These are phyloP conservation scores for Reticulascus tulasneorum DNA, from an alignment of 2,329 filamentous ascomycete species.

Conservation along the genomic window DNA sequence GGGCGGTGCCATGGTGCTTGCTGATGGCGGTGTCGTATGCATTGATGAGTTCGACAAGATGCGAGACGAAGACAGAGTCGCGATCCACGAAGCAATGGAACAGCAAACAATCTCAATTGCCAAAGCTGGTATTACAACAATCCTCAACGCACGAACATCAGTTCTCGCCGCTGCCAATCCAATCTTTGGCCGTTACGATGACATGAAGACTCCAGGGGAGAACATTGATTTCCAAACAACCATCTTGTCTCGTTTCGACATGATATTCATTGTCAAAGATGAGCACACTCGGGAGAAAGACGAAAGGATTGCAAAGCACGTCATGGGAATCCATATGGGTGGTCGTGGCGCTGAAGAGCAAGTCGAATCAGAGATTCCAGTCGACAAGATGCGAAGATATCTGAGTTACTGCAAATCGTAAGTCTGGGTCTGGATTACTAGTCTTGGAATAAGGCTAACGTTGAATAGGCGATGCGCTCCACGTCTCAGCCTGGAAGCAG, in stretches of 20 bases:
- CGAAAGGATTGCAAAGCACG: slow-evolving; percentile 90
- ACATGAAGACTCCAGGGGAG: slow-evolving; percentile 94
- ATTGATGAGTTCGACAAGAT: slow-evolving; percentile 99
- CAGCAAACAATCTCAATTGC: slow-evolving; percentile 99
- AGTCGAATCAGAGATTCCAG: slow-evolving; percentile 79
- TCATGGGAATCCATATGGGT: slow-evolving; percentile 96
- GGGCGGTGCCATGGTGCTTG: slow-evolving; percentile 96
- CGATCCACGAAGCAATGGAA: slow-evolving; percentile 99
- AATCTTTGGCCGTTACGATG: slow-evolving; percentile 96
- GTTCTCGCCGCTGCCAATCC: slow-evolving; percentile 95
- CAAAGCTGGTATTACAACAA: slow-evolving; percentile 97
- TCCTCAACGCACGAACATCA: slow-evolving; percentile 91
- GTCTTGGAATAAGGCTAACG: slow-evolving; percentile 22
- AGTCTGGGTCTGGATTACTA: slow-evolving; percentile 30
- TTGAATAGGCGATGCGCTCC: slow-evolving; percentile 75
- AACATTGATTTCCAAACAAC: slow-evolving; percentile 99
- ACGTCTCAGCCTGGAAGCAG: slow-evolving; percentile 81
- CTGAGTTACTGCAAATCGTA: slow-evolving; percentile 95
- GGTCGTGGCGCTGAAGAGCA: slow-evolving; percentile 78
- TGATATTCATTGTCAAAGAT: slow-evolving; percentile 99
- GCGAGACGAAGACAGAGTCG: slow-evolving; percentile 95
- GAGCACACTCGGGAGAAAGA: slow-evolving; percentile 88
- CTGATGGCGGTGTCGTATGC: slow-evolving; percentile 93
- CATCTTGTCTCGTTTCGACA: slow-evolving; percentile 96
- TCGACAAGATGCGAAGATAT: slow-evolving; percentile 97